Evolutionary conservation across 345 rosid species (phyloP), one percentile per base, ranked within the genome.

Genomic region (Lagerstroemia speciosa): DNA sequence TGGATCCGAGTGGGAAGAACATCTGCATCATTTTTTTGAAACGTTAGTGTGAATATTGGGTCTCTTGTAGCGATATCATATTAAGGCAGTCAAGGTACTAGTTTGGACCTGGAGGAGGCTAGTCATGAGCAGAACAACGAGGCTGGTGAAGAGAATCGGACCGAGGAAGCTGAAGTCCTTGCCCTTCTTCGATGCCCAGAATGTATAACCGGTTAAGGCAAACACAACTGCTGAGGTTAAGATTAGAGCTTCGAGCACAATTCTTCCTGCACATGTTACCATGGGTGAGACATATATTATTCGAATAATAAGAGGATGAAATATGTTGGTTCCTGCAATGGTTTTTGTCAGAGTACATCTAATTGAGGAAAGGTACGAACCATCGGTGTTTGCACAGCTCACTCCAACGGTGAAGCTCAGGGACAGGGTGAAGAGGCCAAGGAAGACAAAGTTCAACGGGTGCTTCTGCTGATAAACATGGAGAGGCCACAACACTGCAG

Each of bases 181-280:
- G 75, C 98, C 98, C 74, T 82, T 93, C 95, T 85, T 93, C 16
- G 98, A 73, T 22, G 98, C 98, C 97, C 96, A 93, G 89, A 93
- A 93, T 70, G 98, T 89, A 81, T 93, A 93, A 5, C 80, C 98
- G 37, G 98, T 91, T 62, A 91, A 79, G 63, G 96, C 83, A 31
- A 68, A 80, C 22, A 91, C 98, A 78, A 93, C 96, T 5, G 89
- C 91, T 2, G 92, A 78, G 34, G 98, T 93, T 73, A 93, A 79
- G 76, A 93, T 83, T 67, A 93, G 80, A 32, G 98, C 98, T 79
- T 93, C 83, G n/a, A 93, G 98, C 76, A 93, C 98, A 58, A 93
- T 88, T 81, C 80, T 83, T 78, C 98, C 98, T 93, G 93, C 68
- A 76, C 70, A 34, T 17, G 76, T 30, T 45, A 46, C 37, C 26